Evolutionary conservation across 139 green algal species (phyloP).

Genomic region (Auxenochlorella protothecoides): DNA sequence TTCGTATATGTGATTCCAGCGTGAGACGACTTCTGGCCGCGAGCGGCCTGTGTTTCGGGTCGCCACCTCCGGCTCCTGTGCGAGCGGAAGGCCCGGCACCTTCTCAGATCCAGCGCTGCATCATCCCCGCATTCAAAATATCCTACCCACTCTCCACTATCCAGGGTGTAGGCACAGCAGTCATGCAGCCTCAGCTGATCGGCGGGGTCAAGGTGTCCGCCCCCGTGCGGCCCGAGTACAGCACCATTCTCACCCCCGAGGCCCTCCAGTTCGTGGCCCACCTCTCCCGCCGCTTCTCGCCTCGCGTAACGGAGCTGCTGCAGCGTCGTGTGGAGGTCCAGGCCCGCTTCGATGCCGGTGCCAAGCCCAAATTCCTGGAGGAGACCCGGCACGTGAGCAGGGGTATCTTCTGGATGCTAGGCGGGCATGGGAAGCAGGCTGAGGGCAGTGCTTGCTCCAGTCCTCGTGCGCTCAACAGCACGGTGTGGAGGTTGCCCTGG

Average conservation of each 20-base stretch:
- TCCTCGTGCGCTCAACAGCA: no score
- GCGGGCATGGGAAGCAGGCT: no score
- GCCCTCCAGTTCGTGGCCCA: conserved; percentile 55
- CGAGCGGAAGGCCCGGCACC: no score
- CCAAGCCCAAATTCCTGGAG: conserved; percentile 55
- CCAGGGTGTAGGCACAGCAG: no score
- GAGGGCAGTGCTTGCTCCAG: no score
- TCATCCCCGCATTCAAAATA: no score
- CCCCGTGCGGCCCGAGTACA: conserved; percentile 8
- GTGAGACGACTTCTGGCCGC: no score
- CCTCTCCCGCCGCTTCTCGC: conserved; percentile 52
- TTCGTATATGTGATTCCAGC: not conserved
- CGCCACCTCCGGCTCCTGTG: no score
- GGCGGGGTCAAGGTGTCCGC: not conserved
- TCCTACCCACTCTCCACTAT: no score
- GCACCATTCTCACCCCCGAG: conserved; percentile 42
- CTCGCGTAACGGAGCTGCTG: conserved; percentile 53
- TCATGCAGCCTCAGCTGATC: conserved; percentile 1
- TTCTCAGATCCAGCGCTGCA: no score
- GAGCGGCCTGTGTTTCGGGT: no score
- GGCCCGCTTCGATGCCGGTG: conserved; percentile 37
- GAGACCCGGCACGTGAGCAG: conserved; percentile 46
- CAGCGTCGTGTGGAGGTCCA: conserved; percentile 39
- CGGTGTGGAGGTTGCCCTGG: not conserved
- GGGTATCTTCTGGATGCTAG: no score